Percentiles rank a stretch among this genome's conserved stretches.
These are phyloP conservation scores for Solioccasus polychromus DNA, from an alignment of 768 basidiomycete genomes.

Conservation along the genomic window DNA sequence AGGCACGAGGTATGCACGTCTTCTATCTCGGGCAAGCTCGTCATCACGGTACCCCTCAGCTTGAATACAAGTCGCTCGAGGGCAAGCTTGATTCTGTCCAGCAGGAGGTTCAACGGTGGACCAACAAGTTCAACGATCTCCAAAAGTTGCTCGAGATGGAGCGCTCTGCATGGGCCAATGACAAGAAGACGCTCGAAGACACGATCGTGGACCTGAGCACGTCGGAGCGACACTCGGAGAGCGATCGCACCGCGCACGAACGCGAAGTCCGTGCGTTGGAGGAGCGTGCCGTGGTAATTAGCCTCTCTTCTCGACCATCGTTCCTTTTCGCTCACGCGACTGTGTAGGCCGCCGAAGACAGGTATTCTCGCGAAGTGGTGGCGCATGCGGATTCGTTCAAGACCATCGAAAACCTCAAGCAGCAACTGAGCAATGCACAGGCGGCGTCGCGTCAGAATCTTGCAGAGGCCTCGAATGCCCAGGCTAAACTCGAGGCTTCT, in stretches of 20 bases:
- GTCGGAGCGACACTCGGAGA: constrained; percentile 67
- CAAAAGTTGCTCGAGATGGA: constrained; percentile 68
- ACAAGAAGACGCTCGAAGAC: constrained; percentile 80
- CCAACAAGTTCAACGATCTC: constrained; percentile 51
- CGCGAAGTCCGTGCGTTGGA: constrained; percentile 65
- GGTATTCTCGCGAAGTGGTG: constrained; percentile 78
- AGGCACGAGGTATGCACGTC: constrained; percentile 57
- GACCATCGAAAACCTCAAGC: constrained; percentile 57
- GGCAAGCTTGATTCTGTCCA: constrained; percentile 56
- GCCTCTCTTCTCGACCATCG: constrained; percentile 4
- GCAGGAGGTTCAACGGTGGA: constrained; percentile 50
- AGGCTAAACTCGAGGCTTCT: constrained; percentile 66
- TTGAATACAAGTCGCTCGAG: constrained; percentile 60
- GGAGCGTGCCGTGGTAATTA: constrained; percentile 66
- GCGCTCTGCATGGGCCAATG: constrained; percentile 65
- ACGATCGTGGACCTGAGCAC: constrained; percentile 78
- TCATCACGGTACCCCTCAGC: constrained; percentile 36
- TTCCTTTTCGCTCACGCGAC: not conserved
- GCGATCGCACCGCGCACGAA: constrained; percentile 60
- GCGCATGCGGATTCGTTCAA: constrained; percentile 86
- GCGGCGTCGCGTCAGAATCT: constrained; percentile 54
- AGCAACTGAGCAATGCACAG: constrained; percentile 55
- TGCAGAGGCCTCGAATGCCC: constrained; percentile 68
- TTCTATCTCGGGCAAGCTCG: too few relatives aligned
- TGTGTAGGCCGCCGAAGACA: constrained; percentile 67